A percentile compares a stretch with the other conserved stretches of the same genome.
Evolutionary conservation across 1,284 basidiomycete genomes (phyloP).

Genomic region (Leccinum angustisporum): DNA sequence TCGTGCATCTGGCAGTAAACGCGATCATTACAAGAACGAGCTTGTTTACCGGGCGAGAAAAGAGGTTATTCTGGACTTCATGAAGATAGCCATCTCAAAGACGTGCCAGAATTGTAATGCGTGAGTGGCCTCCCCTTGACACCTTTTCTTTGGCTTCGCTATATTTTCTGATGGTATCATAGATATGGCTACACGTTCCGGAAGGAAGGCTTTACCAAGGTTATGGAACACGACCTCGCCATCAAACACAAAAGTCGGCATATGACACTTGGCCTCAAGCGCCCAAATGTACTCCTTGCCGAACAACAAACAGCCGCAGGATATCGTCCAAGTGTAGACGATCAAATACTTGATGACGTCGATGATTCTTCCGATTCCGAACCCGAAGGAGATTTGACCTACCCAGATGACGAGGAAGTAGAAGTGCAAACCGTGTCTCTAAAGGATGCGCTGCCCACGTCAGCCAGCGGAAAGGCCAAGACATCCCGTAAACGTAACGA

Average conservation of each 20-base stretch:
- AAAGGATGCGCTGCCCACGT: conserved; percentile 47
- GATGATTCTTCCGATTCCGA: conserved; percentile 43
- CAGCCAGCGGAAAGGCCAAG: conserved; percentile 80
- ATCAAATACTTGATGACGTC: conserved; percentile 47
- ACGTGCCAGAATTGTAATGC: conserved; percentile 85
- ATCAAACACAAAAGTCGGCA: conserved; percentile 76
- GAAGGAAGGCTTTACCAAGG: conserved; percentile 92
- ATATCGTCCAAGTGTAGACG: conserved; percentile 26
- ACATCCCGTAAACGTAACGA: conserved; percentile 78
- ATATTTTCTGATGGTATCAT: conserved; percentile 5
- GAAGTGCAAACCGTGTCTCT: conserved; percentile 22
- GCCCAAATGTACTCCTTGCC: conserved; percentile 70
- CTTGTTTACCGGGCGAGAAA: conserved; percentile 89
- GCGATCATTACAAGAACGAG: conserved; percentile 87
- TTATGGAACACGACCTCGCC: conserved; percentile 91
- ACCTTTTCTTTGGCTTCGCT: not conserved
- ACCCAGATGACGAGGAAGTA: conserved; percentile 50
- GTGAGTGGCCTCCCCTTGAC: conserved; percentile 49
- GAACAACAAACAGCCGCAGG: conserved; percentile 39
- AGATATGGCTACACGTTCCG: conserved; percentile 87
- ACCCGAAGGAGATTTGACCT: conserved; percentile 44
- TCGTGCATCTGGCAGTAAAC: conserved; percentile 57
- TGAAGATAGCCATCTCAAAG: conserved; percentile 67
- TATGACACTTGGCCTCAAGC: conserved; percentile 51
- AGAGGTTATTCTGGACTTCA: conserved; percentile 80